A percentile compares a stretch with the other conserved stretches of the same genome.
Evolutionary conservation across 2,329 filamentous ascomycete genomes (phyloP).

Genomic region (Parafenestella ontariensis): DNA sequence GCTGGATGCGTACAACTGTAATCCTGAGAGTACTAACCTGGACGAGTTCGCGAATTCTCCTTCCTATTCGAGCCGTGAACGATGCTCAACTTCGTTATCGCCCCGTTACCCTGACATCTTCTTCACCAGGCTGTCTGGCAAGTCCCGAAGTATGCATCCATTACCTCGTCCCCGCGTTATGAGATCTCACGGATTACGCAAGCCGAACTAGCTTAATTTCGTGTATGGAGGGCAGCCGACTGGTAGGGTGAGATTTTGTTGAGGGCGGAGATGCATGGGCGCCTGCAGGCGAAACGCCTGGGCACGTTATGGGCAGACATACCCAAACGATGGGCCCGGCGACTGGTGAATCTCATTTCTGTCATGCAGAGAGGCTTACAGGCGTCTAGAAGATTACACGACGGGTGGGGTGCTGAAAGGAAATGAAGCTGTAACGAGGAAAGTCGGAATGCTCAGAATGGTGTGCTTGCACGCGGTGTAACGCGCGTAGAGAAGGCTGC

Average conservation of each 20-base stretch:
- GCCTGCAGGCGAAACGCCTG: conserved; percentile 27
- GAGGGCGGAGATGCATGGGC: conserved; percentile 22
- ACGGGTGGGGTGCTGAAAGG: neutral
- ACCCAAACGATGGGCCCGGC: neutral
- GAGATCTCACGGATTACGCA: neutral
- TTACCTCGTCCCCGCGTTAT: neutral
- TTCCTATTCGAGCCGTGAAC: neutral
- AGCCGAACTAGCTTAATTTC: conserved; percentile 6
- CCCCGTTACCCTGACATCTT: neutral
- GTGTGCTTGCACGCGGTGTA: neutral
- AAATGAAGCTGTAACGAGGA: neutral
- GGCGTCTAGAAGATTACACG: neutral
- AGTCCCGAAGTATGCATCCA: neutral
- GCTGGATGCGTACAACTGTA: neutral
- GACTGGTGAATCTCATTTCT: neutral
- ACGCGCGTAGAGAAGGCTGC: conserved; percentile 5
- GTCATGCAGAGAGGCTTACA: conserved; percentile 1
- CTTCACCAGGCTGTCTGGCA: neutral
- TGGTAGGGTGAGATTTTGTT: conserved; percentile 25
- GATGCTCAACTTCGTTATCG: neutral
- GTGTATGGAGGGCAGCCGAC: conserved; percentile 15
- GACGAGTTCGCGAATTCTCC: neutral
- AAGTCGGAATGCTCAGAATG: neutral
- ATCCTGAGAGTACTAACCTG: neutral
- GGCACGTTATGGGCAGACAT: conserved; percentile 20